phyloP scores from a whole-genome alignment of 306 rosid genomes.

The Castanea crenata region DNA sequence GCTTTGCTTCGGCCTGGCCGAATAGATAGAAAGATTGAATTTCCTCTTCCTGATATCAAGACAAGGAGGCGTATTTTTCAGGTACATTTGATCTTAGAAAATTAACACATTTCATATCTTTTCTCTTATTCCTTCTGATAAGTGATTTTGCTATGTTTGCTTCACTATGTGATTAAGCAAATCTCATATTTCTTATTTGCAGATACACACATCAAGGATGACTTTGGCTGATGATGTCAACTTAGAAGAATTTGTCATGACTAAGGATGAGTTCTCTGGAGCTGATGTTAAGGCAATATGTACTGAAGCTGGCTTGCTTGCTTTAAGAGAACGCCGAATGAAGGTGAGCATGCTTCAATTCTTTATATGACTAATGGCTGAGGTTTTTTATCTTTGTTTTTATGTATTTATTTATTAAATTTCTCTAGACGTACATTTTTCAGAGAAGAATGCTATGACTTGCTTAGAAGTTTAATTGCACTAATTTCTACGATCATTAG shows the following conservation, averaged over 20 bases:
- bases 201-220: slow-evolving; percentile 99
- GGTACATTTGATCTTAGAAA: slow-evolving; percentile 41
- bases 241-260: slow-evolving; percentile 96
- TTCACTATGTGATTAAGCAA: slow-evolving; percentile 7
- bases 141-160: slow-evolving; percentile 3
- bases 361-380: not conserved
- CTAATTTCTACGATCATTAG: not conserved
- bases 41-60: slow-evolving; percentile 97
- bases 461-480: not conserved
- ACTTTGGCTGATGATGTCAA: slow-evolving; percentile 97
- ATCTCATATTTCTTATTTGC: slow-evolving; percentile 20
- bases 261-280: slow-evolving; percentile 98
- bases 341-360: slow-evolving; percentile 54
- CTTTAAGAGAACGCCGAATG: slow-evolving; percentile 95
- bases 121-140: not conserved
- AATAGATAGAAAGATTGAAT: slow-evolving; percentile 91
- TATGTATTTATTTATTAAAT: not conserved
- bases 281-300: slow-evolving; percentile 98
- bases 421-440: not conserved
- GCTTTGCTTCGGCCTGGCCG: slow-evolving; percentile 97
- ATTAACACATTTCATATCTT: slow-evolving; percentile 5
- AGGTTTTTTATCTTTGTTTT: not conserved
- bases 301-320: slow-evolving; percentile 97
- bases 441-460: not conserved
- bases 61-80: slow-evolving; percentile 96